Evolutionary conservation across 129 eudicot species (phyloP).

Genomic region (Sambucus nigra): DNA sequence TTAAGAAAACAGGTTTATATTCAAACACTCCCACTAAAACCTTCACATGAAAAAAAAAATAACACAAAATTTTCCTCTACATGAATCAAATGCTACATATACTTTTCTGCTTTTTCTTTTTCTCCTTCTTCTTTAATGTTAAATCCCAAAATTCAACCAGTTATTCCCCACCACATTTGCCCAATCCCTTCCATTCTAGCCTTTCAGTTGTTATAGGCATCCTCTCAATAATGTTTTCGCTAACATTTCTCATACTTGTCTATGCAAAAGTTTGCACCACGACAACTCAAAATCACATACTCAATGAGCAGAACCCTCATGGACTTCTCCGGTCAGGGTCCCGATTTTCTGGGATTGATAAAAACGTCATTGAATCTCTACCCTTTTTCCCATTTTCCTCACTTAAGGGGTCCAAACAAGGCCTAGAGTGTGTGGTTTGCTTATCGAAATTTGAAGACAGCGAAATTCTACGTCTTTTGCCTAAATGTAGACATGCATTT

Average conservation of each 20-base stretch:
- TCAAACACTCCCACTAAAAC: background rate
- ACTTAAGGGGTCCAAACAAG: slow-evolving; percentile 51
- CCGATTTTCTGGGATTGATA: slow-evolving; percentile 41
- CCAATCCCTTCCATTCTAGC: slow-evolving; percentile 32
- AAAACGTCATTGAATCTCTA: slow-evolving; percentile 36
- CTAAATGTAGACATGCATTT: slow-evolving; percentile 56
- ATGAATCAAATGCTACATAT: slow-evolving; percentile 23
- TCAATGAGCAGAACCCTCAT: slow-evolving; percentile 15
- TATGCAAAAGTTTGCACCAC: slow-evolving; percentile 33
- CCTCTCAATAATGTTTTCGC: slow-evolving; percentile 28
- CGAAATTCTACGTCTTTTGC: slow-evolving; percentile 45
- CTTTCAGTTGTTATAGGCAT: slow-evolving; percentile 31
- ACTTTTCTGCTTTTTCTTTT: slow-evolving; percentile 11
- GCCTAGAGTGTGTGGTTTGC: slow-evolving; percentile 59
- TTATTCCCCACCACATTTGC: background rate
- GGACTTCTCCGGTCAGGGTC: slow-evolving; percentile 25
- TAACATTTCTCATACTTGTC: slow-evolving; percentile 34
- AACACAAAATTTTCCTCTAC: slow-evolving; percentile 8
- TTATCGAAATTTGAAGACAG: slow-evolving; percentile 43
- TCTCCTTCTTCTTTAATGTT: slow-evolving; percentile 17
- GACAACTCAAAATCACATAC: background rate
- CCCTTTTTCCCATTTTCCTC: slow-evolving; percentile 53
- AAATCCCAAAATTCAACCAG: slow-evolving; percentile 27
- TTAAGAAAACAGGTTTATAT: background rate
- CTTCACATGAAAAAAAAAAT: slow-evolving; percentile 5